Percentiles rank a stretch among this genome's conserved stretches.
Evolutionary conservation across 371 early-diverging fungal species (phyloP).

Genomic region (Mucor racemosus): DNA sequence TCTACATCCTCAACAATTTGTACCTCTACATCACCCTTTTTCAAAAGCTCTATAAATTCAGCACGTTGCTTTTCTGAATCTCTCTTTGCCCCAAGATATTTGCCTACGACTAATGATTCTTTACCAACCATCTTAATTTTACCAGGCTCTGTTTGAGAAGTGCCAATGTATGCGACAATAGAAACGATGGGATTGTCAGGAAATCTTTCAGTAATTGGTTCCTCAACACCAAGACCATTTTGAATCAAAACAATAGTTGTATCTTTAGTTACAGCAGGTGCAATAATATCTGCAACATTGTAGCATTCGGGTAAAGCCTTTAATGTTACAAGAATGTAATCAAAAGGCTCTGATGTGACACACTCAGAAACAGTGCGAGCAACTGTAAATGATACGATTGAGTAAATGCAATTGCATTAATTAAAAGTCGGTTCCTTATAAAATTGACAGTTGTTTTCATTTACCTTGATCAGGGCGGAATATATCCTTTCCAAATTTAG

Average conservation of each 20-base stretch:
- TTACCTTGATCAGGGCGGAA: slow-evolving; percentile 69
- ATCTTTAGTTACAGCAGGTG: slow-evolving; percentile 60
- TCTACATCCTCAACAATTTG: slow-evolving; percentile 66
- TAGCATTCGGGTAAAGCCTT: slow-evolving; percentile 76
- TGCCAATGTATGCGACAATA: slow-evolving; percentile 77
- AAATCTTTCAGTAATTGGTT: slow-evolving; percentile 61
- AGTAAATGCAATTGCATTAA: not conserved
- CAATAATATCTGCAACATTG: slow-evolving; percentile 66
- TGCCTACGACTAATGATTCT: slow-evolving; percentile 42
- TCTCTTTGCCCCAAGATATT: slow-evolving; percentile 34
- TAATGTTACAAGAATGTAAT: slow-evolving; percentile 76
- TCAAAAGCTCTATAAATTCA: slow-evolving; percentile 46
- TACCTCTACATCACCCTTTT: slow-evolving; percentile 58
- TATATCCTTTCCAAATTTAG: slow-evolving; percentile 62
- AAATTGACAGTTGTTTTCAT: not conserved
- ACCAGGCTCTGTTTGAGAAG: slow-evolving; percentile 68
- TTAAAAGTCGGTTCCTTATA: not conserved
- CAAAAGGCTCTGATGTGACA: slow-evolving; percentile 51
- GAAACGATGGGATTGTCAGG: slow-evolving; percentile 74
- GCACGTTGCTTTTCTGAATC: slow-evolving; percentile 30
- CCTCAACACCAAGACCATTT: slow-evolving; percentile 86
- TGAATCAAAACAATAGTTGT: slow-evolving; percentile 82
- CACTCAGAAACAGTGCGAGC: slow-evolving; percentile 61
- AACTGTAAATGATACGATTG: slow-evolving; percentile 29
- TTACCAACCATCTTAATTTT: slow-evolving; percentile 54